Conservation (phyloP, 345 rosid genomes). For the Pistacia vera region DNA sequence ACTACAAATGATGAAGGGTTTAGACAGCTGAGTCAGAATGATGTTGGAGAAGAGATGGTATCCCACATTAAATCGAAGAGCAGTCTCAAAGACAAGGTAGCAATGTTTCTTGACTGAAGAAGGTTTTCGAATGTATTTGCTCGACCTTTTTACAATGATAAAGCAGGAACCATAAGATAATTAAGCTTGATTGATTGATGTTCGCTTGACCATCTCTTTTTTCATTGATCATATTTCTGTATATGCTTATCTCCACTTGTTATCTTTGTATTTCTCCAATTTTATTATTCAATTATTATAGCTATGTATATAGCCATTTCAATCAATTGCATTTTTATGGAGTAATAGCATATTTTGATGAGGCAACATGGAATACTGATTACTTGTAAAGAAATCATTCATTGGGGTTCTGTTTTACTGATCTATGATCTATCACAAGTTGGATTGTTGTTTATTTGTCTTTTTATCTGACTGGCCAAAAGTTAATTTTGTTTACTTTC, state of each 20-base stretch:
- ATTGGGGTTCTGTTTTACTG: neutral
- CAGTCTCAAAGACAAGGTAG: conserved; percentile 57
- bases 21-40: conserved; percentile 18
- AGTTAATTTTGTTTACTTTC: neutral
- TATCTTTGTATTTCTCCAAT: neutral
- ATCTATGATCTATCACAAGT: neutral
- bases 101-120: conserved; percentile 41
- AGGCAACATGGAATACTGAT: neutral
- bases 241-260: neutral
- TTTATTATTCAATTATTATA: too few relatives aligned
- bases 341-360: neutral
- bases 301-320: too few relatives aligned
- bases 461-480: neutral
- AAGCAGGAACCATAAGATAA: neutral
- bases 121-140: neutral
- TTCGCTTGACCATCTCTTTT: neutral
- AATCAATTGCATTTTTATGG: neutral
- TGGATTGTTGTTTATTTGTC: neutral
- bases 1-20: conserved; percentile 18
- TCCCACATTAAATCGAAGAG: conserved; percentile 42
- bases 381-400: neutral
- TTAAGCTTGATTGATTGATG: neutral
- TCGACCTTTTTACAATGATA: neutral
- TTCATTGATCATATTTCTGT: neutral
- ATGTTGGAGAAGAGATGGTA: conserved; percentile 27